Evolutionary conservation across 2,329 filamentous ascomycete genomes (phyloP), one percentile per base, ranked within the genome.

Genomic region (Lasiodiplodia sp.): DNA sequence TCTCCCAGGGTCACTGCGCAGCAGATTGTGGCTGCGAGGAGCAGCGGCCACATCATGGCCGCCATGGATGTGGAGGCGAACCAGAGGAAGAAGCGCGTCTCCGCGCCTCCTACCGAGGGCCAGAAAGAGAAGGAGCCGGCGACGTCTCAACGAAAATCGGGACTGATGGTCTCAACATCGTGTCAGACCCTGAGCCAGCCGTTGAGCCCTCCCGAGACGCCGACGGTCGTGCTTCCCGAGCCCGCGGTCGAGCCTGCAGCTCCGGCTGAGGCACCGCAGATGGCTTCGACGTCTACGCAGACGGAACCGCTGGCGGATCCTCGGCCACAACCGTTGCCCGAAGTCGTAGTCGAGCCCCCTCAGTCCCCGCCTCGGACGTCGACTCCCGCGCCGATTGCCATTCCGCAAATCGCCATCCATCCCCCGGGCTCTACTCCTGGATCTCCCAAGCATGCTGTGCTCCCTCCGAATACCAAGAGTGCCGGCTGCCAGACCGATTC

Each of bases 331-430:
- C 7, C 69, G 62, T 65, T 69, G 68, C 78, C n/a, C 66, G 72
- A 60, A 70, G 74, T 64, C 47, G 52, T 47, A 64, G 47, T 68
- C 68, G 71, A 37, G 4, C 72, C 52, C 10, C 66, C 78, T n/a
- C 69, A 77, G 2, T 75, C 79, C 4, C 74, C 78, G 10, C 77
- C 73, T 10, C 75, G 75, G 72, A 71, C 74, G 69, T 62, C 79
- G 72, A 58, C 75, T 72, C 71, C 80, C 78, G 11, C 79, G 80
- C 80, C 70, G 56, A 81, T 81, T 69, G 75, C 85, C 4, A 91
- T 97, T 70, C 95, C 95, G 0, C 92, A 90, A 74, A 99, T 99
- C 76, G 92, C 93, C 68, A 93, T 99, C 64, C 92, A 97, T 73
- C 96, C 96, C 38, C 95, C 96, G 0, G 58, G 58, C 4, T 94